Conservation (phyloP, 345 rosid genomes). For the Populus nigra region DNA sequence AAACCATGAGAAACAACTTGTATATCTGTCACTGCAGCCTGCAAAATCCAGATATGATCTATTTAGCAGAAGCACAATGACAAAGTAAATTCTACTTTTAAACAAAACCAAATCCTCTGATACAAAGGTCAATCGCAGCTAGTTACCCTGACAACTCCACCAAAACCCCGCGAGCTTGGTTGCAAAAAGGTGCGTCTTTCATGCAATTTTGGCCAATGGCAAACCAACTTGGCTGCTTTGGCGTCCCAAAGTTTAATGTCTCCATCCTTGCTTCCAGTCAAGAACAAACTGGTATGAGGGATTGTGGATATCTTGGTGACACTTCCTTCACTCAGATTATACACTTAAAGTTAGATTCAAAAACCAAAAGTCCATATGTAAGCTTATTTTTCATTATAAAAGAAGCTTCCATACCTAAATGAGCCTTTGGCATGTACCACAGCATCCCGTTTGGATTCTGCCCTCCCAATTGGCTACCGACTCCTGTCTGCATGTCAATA, state of each 20-base stretch:
- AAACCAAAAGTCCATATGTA: neutral
- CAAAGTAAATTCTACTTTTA: neutral
- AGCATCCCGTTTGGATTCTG: slow-evolving; percentile 80
- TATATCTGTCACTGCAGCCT: slow-evolving; percentile 92
- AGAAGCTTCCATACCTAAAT: slow-evolving; percentile 53
- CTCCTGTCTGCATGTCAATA: slow-evolving; percentile 30
- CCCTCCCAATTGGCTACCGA: slow-evolving; percentile 37
- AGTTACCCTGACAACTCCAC: slow-evolving; percentile 81
- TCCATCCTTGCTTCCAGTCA: slow-evolving; percentile 96
- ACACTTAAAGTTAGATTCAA: slow-evolving; percentile 14
- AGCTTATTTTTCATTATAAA: neutral
- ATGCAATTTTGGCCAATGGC: slow-evolving; percentile 90
- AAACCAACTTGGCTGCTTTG: slow-evolving; percentile 63
- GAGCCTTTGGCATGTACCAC: slow-evolving; percentile 97
- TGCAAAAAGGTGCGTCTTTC: slow-evolving; percentile 80
- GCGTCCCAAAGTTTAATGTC: slow-evolving; percentile 99
- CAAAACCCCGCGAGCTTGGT: slow-evolving; percentile 77
- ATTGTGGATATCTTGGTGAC: slow-evolving; percentile 76
- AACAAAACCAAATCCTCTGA: slow-evolving; percentile 1
- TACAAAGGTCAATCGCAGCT: neutral
- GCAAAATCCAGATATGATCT: slow-evolving; percentile 21
- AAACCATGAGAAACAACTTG: slow-evolving; percentile 75
- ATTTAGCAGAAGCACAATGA: neutral
- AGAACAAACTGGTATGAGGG: slow-evolving; percentile 80
- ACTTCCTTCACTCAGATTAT: slow-evolving; percentile 51